Evolutionary conservation across 768 basidiomycete species (phyloP).

Genomic region (Tremella fuciformis): DNA sequence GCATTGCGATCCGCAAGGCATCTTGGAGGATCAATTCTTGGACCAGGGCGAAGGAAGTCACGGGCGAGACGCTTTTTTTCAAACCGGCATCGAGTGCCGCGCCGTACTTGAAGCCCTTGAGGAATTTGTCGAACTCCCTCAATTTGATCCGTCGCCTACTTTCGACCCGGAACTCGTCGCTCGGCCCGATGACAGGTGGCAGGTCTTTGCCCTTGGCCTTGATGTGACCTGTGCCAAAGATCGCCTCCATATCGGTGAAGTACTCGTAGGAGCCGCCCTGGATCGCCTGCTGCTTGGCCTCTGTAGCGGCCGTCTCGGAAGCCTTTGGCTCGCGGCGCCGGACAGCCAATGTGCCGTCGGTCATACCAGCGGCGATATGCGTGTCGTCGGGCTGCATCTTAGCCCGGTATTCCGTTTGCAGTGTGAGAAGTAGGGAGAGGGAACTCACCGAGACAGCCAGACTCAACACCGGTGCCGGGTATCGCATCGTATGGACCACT

Average conservation of each 20-base stretch:
- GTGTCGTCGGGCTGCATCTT: constrained; percentile 80
- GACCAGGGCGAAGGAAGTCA: constrained; percentile 82
- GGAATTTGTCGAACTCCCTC: constrained; percentile 79
- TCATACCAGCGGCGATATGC: constrained; percentile 94
- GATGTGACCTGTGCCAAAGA: constrained; percentile 58
- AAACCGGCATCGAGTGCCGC: constrained; percentile 90
- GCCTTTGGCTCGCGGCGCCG: constrained; percentile 78
- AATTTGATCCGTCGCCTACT: constrained; percentile 67
- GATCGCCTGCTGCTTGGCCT: constrained; percentile 53
- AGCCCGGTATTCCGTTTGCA: neutral
- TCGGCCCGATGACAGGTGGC: constrained; percentile 60
- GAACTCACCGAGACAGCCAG: constrained; percentile 76
- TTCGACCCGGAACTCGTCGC: constrained; percentile 75
- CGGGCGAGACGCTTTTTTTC: constrained; percentile 79
- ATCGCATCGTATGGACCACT: constrained; percentile 97
- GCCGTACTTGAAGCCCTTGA: constrained; percentile 91
- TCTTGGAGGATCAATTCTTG: constrained; percentile 91
- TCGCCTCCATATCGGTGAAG: constrained; percentile 59
- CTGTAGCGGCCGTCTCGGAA: constrained; percentile 56
- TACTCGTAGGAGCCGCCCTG: constrained; percentile 65
- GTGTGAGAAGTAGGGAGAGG: neutral
- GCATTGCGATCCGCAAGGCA: constrained; percentile 77
- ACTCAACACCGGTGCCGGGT: constrained; percentile 85
- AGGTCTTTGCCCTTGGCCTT: constrained; percentile 55
- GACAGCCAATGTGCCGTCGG: constrained; percentile 96